Percentiles rank a stretch among this genome's conserved stretches.
Evolutionary conservation across 2,329 filamentous ascomycete species (phyloP).

Genomic region (Plenodomus biglobosus): DNA sequence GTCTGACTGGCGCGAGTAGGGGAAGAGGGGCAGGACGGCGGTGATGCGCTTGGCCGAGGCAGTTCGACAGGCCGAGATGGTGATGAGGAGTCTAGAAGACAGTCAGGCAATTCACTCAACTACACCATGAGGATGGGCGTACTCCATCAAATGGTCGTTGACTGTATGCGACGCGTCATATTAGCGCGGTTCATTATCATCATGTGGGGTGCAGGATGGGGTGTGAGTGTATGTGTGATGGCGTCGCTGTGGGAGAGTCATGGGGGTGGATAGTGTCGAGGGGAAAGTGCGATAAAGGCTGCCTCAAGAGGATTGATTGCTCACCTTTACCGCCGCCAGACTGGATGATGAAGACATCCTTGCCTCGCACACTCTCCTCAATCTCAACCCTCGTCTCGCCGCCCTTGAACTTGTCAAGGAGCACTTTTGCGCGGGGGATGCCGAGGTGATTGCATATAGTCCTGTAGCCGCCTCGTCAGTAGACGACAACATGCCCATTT

Average conservation of each 20-base stretch:
- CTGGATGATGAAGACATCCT: conserved; percentile 97
- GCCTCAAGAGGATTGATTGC: not conserved
- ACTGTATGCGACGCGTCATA: conserved; percentile 50
- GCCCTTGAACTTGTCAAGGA: conserved; percentile 88
- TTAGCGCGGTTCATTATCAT: conserved; percentile 15
- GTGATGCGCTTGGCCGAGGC: conserved; percentile 92
- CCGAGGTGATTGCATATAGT: conserved; percentile 86
- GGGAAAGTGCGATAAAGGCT: not conserved
- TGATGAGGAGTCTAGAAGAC: conserved; percentile 71
- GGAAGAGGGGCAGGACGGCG: conserved; percentile 91
- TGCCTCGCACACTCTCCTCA: conserved; percentile 91
- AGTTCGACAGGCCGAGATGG: conserved; percentile 96
- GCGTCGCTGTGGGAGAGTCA: not conserved
- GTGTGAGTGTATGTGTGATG: not conserved
- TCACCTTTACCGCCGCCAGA: conserved; percentile 74
- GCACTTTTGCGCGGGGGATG: conserved; percentile 79
- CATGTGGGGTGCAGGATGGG: not conserved
- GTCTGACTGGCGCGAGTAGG: conserved; percentile 94
- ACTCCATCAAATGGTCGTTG: conserved; percentile 93
- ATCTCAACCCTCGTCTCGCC: conserved; percentile 96
- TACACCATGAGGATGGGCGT: conserved; percentile 30
- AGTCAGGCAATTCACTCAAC: conserved; percentile 31
- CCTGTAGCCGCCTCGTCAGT: conserved; percentile 20
- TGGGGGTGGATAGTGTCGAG: not conserved
- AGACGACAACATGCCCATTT: not conserved